Conservation (phyloP, 1,139 yeast genomes). For the Chernovozyma sophiae-reginae region DNA sequence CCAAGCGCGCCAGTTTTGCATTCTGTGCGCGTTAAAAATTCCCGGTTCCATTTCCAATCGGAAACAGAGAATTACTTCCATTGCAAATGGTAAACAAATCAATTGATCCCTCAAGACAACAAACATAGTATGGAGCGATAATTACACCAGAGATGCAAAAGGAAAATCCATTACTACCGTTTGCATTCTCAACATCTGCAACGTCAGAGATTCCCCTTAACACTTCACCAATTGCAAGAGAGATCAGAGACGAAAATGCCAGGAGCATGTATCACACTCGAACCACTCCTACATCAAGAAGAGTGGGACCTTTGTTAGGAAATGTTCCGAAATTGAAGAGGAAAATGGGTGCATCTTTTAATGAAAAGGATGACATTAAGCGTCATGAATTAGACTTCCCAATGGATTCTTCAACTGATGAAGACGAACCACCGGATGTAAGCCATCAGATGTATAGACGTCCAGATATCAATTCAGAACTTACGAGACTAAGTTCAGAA, state of each 20-base stretch:
- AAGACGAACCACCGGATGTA: conserved; percentile 11
- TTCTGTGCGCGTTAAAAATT: too few species aligned
- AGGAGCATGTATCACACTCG: conserved; percentile 35
- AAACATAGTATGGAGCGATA: too few species aligned
- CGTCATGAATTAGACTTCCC: conserved; percentile 24
- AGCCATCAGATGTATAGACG: conserved; percentile 3
- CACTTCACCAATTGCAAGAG: conserved; percentile 34
- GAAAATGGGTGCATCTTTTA: conserved; percentile 44
- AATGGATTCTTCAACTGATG: conserved; percentile 5
- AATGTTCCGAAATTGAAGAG: conserved; percentile 37
- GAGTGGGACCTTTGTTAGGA: conserved; percentile 18
- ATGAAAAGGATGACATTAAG: conserved; percentile 42
- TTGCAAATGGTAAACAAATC: too few species aligned
- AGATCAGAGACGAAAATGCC: conserved; percentile 37
- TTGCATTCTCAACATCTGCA: conserved; percentile 36
- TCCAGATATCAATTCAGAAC: conserved; percentile 11
- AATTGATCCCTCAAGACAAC: too few species aligned
- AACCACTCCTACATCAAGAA: conserved; percentile 5
- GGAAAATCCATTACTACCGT: conserved; percentile 38
- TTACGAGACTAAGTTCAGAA: neutral
- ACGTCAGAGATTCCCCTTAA: conserved; percentile 23
- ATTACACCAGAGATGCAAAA: conserved; percentile 15
- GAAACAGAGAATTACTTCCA: too few species aligned
- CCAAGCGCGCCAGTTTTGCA: too few species aligned
- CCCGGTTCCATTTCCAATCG: too few species aligned